Percentiles rank a stretch among this genome's conserved stretches.
Conservation (phyloP, 805 yeast species). For the Priceomyces medius region DNA sequence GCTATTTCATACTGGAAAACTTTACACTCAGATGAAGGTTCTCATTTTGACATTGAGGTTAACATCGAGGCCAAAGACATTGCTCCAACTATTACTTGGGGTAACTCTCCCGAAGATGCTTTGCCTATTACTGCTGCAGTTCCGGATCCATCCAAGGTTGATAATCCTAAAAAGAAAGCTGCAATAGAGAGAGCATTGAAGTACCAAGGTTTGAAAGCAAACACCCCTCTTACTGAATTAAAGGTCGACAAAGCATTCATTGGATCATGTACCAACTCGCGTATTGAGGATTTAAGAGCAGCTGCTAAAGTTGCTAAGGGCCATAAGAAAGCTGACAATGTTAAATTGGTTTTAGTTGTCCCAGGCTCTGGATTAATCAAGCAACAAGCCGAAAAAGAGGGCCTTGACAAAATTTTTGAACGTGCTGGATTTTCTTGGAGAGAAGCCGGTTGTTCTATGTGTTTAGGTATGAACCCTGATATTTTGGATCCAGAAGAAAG, state of each 20-base stretch:
- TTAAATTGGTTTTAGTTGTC: slow-evolving; percentile 83
- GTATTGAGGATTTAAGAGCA: slow-evolving; percentile 94
- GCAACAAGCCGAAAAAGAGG: slow-evolving; percentile 91
- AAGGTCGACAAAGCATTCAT: slow-evolving; percentile 90
- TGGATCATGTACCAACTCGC: slow-evolving; percentile 97
- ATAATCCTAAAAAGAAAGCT: slow-evolving; percentile 70
- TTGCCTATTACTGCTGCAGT: slow-evolving; percentile 87
- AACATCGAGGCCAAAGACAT: slow-evolving; percentile 79
- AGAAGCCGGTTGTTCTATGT: slow-evolving; percentile 99
- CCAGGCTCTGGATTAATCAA: slow-evolving; percentile 98
- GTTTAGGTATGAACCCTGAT: slow-evolving; percentile 99
- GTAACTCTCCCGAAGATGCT: slow-evolving; percentile 99
- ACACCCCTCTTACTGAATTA: slow-evolving; percentile 74
- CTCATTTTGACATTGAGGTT: slow-evolving; percentile 82
- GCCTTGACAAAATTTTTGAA: slow-evolving; percentile 84
- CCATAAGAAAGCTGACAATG: slow-evolving; percentile 76
- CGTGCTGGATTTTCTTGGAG: slow-evolving; percentile 98
- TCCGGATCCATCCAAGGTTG: slow-evolving; percentile 79
- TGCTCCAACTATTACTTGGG: slow-evolving; percentile 98
- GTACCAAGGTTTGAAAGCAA: slow-evolving; percentile 89
- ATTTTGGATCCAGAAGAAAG: slow-evolving; percentile 92
- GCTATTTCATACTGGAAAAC: slow-evolving; percentile 91
- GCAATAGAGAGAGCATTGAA: slow-evolving; percentile 90
- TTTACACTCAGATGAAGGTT: slow-evolving; percentile 84
- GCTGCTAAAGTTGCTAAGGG: slow-evolving; percentile 95